These are phyloP conservation scores for Pleurotus djamor DNA, from an alignment of 768 basidiomycete genomes.

Conservation along the genomic window DNA sequence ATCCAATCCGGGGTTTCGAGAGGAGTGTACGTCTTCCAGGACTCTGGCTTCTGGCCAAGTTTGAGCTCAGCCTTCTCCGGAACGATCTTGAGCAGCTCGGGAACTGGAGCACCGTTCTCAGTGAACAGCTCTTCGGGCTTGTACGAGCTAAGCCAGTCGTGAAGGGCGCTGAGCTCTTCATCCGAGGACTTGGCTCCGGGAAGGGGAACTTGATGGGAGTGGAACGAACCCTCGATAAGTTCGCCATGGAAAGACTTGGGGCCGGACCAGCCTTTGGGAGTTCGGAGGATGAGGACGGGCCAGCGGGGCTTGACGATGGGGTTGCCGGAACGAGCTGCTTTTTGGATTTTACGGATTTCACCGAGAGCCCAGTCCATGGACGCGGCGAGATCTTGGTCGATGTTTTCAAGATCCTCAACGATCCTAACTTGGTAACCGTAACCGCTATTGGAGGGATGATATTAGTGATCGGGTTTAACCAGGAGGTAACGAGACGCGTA, in stretches of 20 bases:
- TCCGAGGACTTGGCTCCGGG: constrained; percentile 63
- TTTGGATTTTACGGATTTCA: constrained; percentile 77
- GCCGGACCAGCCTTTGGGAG: constrained; percentile 80
- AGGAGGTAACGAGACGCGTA: constrained; percentile 22
- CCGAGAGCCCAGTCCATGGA: constrained; percentile 79
- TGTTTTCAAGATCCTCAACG: constrained; percentile 61
- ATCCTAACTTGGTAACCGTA: constrained; percentile 91
- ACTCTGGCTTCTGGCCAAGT: constrained; percentile 70
- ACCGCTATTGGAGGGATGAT: constrained; percentile 38
- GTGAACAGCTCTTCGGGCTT: constrained; percentile 66
- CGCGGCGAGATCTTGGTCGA: constrained; percentile 79
- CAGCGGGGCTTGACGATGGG: constrained; percentile 88
- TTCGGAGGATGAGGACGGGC: constrained; percentile 85
- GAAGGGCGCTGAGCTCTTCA: constrained; percentile 61
- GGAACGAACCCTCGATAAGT: constrained; percentile 79
- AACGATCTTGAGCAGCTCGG: constrained; percentile 56
- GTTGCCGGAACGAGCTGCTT: constrained; percentile 70
- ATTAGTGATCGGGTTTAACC: background rate
- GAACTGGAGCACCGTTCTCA: constrained; percentile 53
- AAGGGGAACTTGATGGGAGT: constrained; percentile 87
- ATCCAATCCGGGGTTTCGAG: constrained; percentile 70
- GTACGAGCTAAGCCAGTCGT: constrained; percentile 77
- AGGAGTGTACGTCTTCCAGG: constrained; percentile 59
- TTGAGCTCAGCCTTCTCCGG: constrained; percentile 56
- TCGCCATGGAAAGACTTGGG: constrained; percentile 68